These are phyloP conservation scores for Glycine latifolia DNA, from an alignment of 306 rosid genomes.

Conservation along the genomic window DNA sequence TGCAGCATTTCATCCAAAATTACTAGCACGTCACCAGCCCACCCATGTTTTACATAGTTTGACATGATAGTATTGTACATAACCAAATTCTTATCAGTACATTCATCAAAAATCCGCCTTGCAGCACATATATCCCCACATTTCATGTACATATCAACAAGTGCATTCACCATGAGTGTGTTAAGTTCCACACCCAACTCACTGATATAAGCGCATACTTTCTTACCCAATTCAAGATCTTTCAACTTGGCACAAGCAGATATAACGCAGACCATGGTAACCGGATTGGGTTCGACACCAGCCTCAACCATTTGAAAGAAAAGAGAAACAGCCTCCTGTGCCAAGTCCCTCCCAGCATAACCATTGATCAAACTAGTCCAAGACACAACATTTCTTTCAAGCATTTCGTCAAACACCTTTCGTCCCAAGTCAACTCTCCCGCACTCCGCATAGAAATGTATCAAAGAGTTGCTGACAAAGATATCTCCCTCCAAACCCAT, in stretches of 20 bases:
- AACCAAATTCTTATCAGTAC: slow-evolving; percentile 67
- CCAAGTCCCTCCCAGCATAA: slow-evolving; percentile 56
- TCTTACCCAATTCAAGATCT: slow-evolving; percentile 68
- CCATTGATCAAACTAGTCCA: slow-evolving; percentile 94
- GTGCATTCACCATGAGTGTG: slow-evolving; percentile 66
- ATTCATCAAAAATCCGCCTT: slow-evolving; percentile 57
- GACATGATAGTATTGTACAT: slow-evolving; percentile 83
- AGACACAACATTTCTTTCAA: slow-evolving; percentile 79
- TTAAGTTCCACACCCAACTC: slow-evolving; percentile 64
- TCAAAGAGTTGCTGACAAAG: slow-evolving; percentile 70
- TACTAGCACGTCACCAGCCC: slow-evolving; percentile 58
- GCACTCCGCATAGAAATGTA: slow-evolving; percentile 68
- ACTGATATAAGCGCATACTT: slow-evolving; percentile 53
- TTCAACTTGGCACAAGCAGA: slow-evolving; percentile 87
- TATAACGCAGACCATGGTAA: slow-evolving; percentile 74
- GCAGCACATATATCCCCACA: slow-evolving; percentile 69
- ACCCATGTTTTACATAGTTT: slow-evolving; percentile 64
- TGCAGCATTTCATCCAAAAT: slow-evolving; percentile 60
- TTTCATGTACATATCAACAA: slow-evolving; percentile 83
- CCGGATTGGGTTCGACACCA: slow-evolving; percentile 63
- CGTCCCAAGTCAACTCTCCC: slow-evolving; percentile 59
- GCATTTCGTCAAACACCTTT: slow-evolving; percentile 78
- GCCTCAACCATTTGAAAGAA: slow-evolving; percentile 74
- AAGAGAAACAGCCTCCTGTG: slow-evolving; percentile 69
- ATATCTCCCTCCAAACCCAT: slow-evolving; percentile 69